Conservation (phyloP, 1,284 basidiomycete species). For the Rhodotorula sp. region DNA sequence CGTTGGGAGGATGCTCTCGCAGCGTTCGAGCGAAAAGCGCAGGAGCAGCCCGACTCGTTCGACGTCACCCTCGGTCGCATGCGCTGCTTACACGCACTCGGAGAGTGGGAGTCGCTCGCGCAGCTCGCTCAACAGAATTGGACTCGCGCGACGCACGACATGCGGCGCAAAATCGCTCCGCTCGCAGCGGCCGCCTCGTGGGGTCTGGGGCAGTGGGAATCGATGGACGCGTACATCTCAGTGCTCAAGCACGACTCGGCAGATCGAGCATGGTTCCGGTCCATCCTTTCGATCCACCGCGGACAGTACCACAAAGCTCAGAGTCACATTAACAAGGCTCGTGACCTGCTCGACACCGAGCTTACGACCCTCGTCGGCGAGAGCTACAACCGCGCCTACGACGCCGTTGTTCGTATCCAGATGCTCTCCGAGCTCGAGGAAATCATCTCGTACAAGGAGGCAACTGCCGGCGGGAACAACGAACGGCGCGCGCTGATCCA, state of each 20-base stretch:
- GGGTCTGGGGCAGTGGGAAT: conserved; percentile 95
- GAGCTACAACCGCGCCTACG: conserved; percentile 93
- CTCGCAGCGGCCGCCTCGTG: conserved; percentile 96
- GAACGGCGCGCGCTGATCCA: conserved; percentile 78
- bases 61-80: conserved; percentile 81
- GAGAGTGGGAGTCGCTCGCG: conserved; percentile 94
- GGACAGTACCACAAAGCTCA: conserved; percentile 91
- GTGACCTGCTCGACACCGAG: conserved; percentile 89
- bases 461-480: conserved; percentile 80
- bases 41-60: conserved; percentile 65
- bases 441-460: conserved; percentile 86
- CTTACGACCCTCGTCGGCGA: conserved; percentile 90
- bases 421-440: conserved; percentile 99
- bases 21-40: conserved; percentile 78
- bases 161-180: conserved; percentile 87
- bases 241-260: conserved; percentile 92
- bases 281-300: conserved; percentile 91
- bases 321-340: conserved; percentile 87
- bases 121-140: conserved; percentile 85
- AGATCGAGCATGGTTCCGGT: conserved; percentile 93
- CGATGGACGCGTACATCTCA: conserved; percentile 95
- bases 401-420: conserved; percentile 94
- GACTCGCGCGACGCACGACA: conserved; percentile 74
- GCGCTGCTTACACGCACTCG: conserved; percentile 94
- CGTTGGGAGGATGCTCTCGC: conserved; percentile 92